Conservation (phyloP, 495 filamentous ascomycete genomes). For the Xylaria castorea region DNA sequence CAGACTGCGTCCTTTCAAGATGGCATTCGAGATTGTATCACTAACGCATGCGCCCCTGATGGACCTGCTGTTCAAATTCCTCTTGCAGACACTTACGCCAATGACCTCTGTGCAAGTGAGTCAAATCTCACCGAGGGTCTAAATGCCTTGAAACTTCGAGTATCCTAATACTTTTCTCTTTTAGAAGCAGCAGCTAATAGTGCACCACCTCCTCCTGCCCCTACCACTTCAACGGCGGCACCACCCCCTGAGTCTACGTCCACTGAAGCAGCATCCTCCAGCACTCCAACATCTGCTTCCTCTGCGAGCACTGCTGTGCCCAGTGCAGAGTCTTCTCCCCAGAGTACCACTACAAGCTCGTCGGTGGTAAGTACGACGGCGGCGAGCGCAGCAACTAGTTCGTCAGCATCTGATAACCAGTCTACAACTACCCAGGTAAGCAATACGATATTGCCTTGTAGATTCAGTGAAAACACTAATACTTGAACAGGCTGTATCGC, state of each 20-base stretch:
- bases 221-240: conserved; percentile 23
- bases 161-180: conserved; percentile 28
- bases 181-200: conserved; percentile 20
- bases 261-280: conserved; percentile 1
- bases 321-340: conserved; percentile 10
- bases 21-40: conserved; percentile 40
- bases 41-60: conserved; percentile 30
- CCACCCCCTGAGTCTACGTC: conserved; percentile 16
- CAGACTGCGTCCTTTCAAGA: conserved; percentile 29
- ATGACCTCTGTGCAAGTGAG: conserved; percentile 47
- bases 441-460: not conserved
- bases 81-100: conserved; percentile 32
- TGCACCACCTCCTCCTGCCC: conserved; percentile 9
- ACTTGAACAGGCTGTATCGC: conserved; percentile 2
- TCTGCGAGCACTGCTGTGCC: not conserved
- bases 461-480: not conserved
- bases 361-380: not conserved
- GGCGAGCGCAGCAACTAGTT: not conserved
- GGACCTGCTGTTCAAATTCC: conserved; percentile 31
- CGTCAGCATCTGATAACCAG: not conserved
- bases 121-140: conserved; percentile 6
- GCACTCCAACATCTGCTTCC: not conserved
- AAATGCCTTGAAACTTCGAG: conserved; percentile 8
- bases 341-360: not conserved
- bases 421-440: conserved; percentile 4